These are phyloP conservation scores for Pyrenophora graminea DNA, from an alignment of 2,329 filamentous ascomycete species.

Conservation along the genomic window DNA sequence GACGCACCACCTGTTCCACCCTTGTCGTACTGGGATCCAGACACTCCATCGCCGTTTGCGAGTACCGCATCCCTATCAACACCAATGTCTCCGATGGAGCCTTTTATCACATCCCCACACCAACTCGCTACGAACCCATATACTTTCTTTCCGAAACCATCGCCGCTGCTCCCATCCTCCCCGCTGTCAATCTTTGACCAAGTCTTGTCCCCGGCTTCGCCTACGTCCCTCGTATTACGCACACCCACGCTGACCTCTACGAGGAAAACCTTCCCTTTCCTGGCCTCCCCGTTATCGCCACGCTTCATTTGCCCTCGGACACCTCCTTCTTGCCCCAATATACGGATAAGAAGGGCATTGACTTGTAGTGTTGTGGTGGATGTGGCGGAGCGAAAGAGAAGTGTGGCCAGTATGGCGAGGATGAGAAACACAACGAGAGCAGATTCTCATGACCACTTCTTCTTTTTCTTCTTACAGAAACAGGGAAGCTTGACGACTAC, in stretches of 20 bases:
- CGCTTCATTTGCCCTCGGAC: slow-evolving; percentile 19
- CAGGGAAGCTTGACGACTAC: background rate
- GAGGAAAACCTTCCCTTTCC: background rate
- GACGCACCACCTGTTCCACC: slow-evolving; percentile 15
- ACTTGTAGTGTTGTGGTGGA: background rate
- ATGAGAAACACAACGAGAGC: slow-evolving; percentile 5
- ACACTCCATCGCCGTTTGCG: slow-evolving; percentile 17
- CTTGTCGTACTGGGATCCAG: slow-evolving; percentile 24
- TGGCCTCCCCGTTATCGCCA: slow-evolving; percentile 10
- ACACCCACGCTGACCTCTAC: background rate
- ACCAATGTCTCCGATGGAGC: slow-evolving; percentile 17
- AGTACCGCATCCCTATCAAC: background rate
- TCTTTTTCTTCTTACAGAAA: slow-evolving; percentile 13
- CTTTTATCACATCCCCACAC: slow-evolving; percentile 20
- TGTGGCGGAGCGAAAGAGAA: background rate
- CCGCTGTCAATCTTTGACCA: slow-evolving; percentile 26
- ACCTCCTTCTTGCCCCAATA: slow-evolving; percentile 8
- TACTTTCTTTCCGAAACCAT: slow-evolving; percentile 1
- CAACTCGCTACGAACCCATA: background rate
- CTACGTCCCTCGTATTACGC: slow-evolving; percentile 9
- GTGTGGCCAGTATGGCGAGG: slow-evolving; percentile 3
- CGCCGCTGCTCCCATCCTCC: slow-evolving; percentile 22
- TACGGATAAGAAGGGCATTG: background rate
- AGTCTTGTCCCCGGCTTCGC: background rate
- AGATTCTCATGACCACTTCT: slow-evolving; percentile 8